Conservation (phyloP, 371 early-diverging fungal genomes). For the Amoeboaphelidium protococcarum region DNA sequence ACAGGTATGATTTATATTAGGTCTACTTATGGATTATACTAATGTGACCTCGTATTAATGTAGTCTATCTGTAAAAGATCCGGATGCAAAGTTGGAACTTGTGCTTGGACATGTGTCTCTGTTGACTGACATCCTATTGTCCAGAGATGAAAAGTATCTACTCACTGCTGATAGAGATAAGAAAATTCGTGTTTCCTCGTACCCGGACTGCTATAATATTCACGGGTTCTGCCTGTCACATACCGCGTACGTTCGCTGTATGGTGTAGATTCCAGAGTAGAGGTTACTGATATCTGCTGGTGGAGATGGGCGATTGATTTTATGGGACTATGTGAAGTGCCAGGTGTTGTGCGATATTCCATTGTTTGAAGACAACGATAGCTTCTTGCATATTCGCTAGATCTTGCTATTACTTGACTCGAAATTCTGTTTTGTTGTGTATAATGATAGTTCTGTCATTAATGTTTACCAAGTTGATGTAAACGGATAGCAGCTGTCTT, state of each 20-base stretch:
- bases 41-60: slow-evolving; percentile 1
- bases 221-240: slow-evolving; percentile 74
- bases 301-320: slow-evolving; percentile 49
- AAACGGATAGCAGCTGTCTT: no score
- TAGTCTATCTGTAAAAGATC: background rate
- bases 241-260: slow-evolving; percentile 26
- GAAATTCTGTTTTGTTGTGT: no score
- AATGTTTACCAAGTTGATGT: no score
- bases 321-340: slow-evolving; percentile 40
- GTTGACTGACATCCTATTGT: slow-evolving; percentile 47
- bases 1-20: no score
- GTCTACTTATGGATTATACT: no score
- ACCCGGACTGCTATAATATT: slow-evolving; percentile 66
- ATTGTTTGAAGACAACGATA: no score
- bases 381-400: no score
- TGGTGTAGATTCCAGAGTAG: background rate
- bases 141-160: slow-evolving; percentile 14
- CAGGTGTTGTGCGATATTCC: no score
- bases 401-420: no score
- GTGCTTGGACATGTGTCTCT: slow-evolving; percentile 83
- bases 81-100: slow-evolving; percentile 20
- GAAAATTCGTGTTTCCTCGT: slow-evolving; percentile 66
- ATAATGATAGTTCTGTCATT: no score
- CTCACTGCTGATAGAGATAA: slow-evolving; percentile 87
- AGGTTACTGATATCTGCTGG: slow-evolving; percentile 42